Base-by-base conservation (phyloP, 73 alveolate genomes). In the Paramecium caudatum region DNA sequence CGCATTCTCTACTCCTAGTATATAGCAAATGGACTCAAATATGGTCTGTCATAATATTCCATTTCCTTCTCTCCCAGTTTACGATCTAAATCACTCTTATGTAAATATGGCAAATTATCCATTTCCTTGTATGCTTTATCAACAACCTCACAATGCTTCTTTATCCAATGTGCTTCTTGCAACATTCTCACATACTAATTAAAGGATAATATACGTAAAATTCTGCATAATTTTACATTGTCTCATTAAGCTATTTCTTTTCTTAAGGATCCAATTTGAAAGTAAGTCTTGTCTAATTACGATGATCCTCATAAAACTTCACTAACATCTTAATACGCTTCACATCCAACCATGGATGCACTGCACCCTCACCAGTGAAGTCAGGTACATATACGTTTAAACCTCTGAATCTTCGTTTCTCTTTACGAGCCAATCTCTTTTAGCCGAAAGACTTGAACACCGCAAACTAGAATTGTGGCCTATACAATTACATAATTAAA, bases 291-390 rank as follows among this genome's bases (percentile, higher is more conserved):
- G 36, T 63, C 55, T 36, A 21, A 74, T 74, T 74, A 3, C 65
- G 43, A 74, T 23, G 43, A 74, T 74, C 88, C 43, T 74, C 69
- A 39, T 74, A 74, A n/a, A 74, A 74, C 43, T 74, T 74, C 17
- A 32, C 55, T 15, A 74, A 43, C 4, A 39, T 15, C 55, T 74
- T 74, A n/a, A 74, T 27, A 16, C 68, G 36, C 88, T 74, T 74
- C 3, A 37, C 43, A 45, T 74, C 88, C 34, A 74, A 7, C 88
- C 88, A 74, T 21, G 43, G 39, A 45, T 74, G 88, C 16, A 74
- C 32, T 23, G 88, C 23, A n/a, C 88, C 88, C 55, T 74, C 88
- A 41, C 88, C 88, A 9, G 88, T 74, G 32, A 74, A 74, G 33
- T 74, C 88, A 74, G 88, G 88, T 12, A 74, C 68, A 74, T 74